Evolutionary conservation across 345 rosid genomes (phyloP), one percentile per base, ranked within the genome.

Genomic region (Boechera divaricarpa): DNA sequence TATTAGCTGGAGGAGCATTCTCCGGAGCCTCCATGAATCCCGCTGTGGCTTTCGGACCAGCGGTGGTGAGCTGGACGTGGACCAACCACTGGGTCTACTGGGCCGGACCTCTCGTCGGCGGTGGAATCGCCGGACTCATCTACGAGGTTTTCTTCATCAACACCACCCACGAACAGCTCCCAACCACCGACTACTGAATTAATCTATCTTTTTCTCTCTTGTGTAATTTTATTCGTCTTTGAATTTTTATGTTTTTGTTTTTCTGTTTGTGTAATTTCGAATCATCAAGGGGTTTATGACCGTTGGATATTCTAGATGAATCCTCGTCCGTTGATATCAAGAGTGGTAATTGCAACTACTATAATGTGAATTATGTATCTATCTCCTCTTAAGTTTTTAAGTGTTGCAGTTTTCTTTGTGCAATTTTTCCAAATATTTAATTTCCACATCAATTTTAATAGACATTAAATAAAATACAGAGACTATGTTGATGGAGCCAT

Each of bases 1-100:
- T 93, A 66, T 82, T 93, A 74, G 97, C 89, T 0, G 98, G 98
- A 44, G 98, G 97, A 0, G 95, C 91, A 1, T 93, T 93, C 58
- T 88, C 85, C n/a, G 98, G 98, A 53, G 98, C 97, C 16, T 93
- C 98, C 6, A 93, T 93, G 98, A 93, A 93, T 86, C 98, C 98
- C 1, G 98, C 98, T 0, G 98, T 93, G 36, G 89, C 98, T 8
- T 93, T 93, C 41, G 98, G 98, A 35, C 98, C 98, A 8, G 98
- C 98, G 0, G 79, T 93, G 49, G 97, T 93, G 29, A 89, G 95
- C 95, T 93, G 98, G 98, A 77, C 62, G 59, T 93, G 98, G 98
- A 67, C 63, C 3, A 80, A 89, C 85, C 98, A 93, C 82, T 93
- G 98, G 98, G 86, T 91, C 32, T 93, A 93, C 92, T 93, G 97